Percentiles rank a stretch among this genome's conserved stretches.
phyloP scores from a whole-genome alignment of 768 basidiomycete species.

The Auricularia sp. region DNA sequence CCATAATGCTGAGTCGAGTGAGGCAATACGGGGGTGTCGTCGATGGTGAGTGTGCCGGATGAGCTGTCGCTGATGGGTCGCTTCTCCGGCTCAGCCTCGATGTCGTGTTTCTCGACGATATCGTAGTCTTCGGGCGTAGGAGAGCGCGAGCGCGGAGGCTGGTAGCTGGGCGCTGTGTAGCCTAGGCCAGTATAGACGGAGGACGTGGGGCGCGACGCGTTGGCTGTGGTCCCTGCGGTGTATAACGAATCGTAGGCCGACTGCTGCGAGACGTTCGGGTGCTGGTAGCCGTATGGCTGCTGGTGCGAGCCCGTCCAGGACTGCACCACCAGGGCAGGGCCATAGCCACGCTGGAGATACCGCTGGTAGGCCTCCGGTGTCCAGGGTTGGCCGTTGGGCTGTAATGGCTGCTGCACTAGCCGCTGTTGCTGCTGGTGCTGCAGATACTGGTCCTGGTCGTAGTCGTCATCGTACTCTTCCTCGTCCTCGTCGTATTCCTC shows the following conservation, averaged over 20 bases:
- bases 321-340: background rate
- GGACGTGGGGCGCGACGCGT: background rate
- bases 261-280: background rate
- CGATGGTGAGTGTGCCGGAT: conserved; percentile 1
- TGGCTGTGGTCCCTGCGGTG: background rate
- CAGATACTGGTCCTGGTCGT: background rate
- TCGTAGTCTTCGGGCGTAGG: conserved; percentile 68
- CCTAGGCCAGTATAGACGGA: background rate
- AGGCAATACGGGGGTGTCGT: background rate
- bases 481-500: background rate
- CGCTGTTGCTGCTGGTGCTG: background rate
- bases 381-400: too few relatives aligned
- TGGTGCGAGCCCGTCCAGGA: background rate
- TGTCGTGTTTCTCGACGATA: conserved; percentile 2
- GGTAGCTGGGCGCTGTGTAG: conserved; percentile 24
- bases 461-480: background rate
- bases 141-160: conserved; percentile 57
- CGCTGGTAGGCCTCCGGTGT: background rate
- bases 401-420: too few relatives aligned
- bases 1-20: conserved; percentile 69
- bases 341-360: background rate
- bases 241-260: background rate
- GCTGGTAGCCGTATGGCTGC: background rate
- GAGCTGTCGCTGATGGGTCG: background rate
- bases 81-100: background rate